A percentile compares a stretch with the other conserved stretches of the same genome.
Evolutionary conservation across 2,329 filamentous ascomycete species (phyloP).

Genomic region (Alternaria infectoria): DNA sequence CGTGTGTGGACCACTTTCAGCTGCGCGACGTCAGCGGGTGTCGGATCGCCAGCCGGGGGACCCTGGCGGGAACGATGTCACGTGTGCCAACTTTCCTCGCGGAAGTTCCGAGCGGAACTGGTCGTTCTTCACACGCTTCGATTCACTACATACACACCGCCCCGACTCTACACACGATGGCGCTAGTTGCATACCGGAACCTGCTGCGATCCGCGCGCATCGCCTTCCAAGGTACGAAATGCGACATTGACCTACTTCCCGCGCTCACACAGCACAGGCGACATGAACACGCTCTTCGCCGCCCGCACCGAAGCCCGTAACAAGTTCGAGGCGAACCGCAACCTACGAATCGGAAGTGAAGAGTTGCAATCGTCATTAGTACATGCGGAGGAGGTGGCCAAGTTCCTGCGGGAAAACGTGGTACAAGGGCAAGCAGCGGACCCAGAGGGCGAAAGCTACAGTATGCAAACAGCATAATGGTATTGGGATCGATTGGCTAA

Average conservation of each 20-base stretch:
- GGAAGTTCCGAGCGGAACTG: slow-evolving; percentile 16
- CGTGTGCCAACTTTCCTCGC: slow-evolving; percentile 30
- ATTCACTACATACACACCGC: neutral
- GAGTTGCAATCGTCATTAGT: slow-evolving; percentile 70
- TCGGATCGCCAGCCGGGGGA: slow-evolving; percentile 31
- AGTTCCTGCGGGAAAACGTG: slow-evolving; percentile 80
- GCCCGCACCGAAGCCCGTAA: slow-evolving; percentile 75
- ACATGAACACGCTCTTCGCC: slow-evolving; percentile 70
- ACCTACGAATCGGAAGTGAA: slow-evolving; percentile 63
- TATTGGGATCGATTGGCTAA: slow-evolving; percentile 16
- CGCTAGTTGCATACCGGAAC: slow-evolving; percentile 78
- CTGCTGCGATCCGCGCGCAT: slow-evolving; percentile 80
- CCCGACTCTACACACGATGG: slow-evolving; percentile 55
- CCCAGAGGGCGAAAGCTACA: slow-evolving; percentile 58
- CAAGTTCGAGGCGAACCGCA: slow-evolving; percentile 73
- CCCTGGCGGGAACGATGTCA: slow-evolving; percentile 22
- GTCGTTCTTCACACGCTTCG: neutral
- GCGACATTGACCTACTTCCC: no score
- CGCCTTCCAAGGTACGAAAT: slow-evolving; percentile 76
- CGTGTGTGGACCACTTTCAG: slow-evolving; percentile 21
- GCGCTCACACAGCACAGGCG: slow-evolving; percentile 61
- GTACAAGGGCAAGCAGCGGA: slow-evolving; percentile 75
- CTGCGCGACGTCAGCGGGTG: slow-evolving; percentile 31
- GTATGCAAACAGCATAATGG: slow-evolving; percentile 55
- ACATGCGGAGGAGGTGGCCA: slow-evolving; percentile 82